These are phyloP conservation scores for Zelopaecilomyces penicillatus DNA, from an alignment of 2,329 filamentous ascomycete species.

Conservation along the genomic window DNA sequence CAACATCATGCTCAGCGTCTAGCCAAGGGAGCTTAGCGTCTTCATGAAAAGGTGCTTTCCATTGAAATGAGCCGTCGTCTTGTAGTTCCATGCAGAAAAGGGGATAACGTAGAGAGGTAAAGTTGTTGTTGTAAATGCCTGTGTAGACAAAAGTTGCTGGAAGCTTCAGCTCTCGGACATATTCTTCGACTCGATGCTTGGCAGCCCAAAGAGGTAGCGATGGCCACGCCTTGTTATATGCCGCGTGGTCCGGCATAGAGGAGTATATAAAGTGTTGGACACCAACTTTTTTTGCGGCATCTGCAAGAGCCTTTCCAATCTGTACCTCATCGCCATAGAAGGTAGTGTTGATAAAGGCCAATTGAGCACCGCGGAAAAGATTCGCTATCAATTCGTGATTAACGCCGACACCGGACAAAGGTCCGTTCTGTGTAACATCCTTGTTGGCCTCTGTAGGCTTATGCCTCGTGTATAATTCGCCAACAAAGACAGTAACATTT, in stretches of 20 bases:
- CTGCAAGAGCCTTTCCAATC: slow-evolving; percentile 80
- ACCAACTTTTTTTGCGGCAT: slow-evolving; percentile 76
- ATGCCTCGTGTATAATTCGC: slow-evolving; percentile 53
- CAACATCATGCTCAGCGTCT: slow-evolving; percentile 92
- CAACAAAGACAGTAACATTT: slow-evolving; percentile 60
- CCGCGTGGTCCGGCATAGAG: slow-evolving; percentile 90
- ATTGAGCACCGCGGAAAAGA: slow-evolving; percentile 74
- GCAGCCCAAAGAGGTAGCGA: slow-evolving; percentile 83
- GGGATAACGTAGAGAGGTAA: slow-evolving; percentile 85
- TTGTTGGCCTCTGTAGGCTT: slow-evolving; percentile 41
- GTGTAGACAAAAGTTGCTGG: slow-evolving; percentile 92
- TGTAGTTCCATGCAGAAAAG: slow-evolving; percentile 92
- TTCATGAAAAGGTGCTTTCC: slow-evolving; percentile 90
- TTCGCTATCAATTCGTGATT: slow-evolving; percentile 65
- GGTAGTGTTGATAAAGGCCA: slow-evolving; percentile 96
- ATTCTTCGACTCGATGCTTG: slow-evolving; percentile 89
- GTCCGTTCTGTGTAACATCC: slow-evolving; percentile 61
- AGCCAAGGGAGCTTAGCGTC: slow-evolving; percentile 87
- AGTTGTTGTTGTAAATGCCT: slow-evolving; percentile 99
- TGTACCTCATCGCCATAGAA: slow-evolving; percentile 92
- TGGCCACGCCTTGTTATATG: slow-evolving; percentile 69
- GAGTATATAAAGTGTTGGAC: slow-evolving; percentile 93
- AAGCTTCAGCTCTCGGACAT: slow-evolving; percentile 72
- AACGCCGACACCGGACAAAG: slow-evolving; percentile 55
- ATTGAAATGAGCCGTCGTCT: slow-evolving; percentile 75